phyloP scores from a whole-genome alignment of 306 rosid genomes.

The Mucuna pruriens region DNA sequence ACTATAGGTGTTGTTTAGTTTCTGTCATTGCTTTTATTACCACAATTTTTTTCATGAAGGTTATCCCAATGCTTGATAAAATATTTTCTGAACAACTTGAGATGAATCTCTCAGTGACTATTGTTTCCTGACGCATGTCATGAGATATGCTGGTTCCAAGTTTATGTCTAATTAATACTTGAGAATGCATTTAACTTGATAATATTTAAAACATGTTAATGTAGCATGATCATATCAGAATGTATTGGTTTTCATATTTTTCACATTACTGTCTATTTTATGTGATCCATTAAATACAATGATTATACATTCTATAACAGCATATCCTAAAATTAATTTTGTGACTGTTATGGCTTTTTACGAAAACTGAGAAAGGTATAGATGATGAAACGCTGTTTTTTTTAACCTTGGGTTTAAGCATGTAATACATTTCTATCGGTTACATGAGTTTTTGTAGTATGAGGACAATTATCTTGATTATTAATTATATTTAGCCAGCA shows the following conservation, averaged over 20 bases:
- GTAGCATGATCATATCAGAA: background rate
- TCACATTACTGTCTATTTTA: background rate
- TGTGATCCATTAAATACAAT: background rate
- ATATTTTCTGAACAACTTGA: background rate
- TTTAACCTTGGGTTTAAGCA: background rate
- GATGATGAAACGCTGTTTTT: background rate
- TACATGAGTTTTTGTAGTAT: conserved; percentile 10
- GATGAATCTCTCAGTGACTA: background rate
- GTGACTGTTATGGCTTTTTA: background rate
- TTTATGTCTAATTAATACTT: background rate
- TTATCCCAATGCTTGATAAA: background rate
- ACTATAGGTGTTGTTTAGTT: conserved; percentile 16
- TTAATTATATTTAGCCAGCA: background rate
- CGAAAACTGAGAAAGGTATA: background rate
- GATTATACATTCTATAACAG: background rate
- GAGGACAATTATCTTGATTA: background rate
- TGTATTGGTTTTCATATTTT: conserved; percentile 12
- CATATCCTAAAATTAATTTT: background rate
- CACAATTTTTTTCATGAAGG: background rate
- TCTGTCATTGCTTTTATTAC: background rate
- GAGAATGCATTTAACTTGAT: conserved; percentile 7
- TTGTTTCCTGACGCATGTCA: background rate
- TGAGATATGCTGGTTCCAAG: background rate
- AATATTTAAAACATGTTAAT: background rate
- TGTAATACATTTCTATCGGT: background rate